A percentile compares a stretch with the other conserved stretches of the same genome.
Conservation (phyloP, 2,329 filamentous ascomycete genomes). For the Akanthomyces muscarius region DNA sequence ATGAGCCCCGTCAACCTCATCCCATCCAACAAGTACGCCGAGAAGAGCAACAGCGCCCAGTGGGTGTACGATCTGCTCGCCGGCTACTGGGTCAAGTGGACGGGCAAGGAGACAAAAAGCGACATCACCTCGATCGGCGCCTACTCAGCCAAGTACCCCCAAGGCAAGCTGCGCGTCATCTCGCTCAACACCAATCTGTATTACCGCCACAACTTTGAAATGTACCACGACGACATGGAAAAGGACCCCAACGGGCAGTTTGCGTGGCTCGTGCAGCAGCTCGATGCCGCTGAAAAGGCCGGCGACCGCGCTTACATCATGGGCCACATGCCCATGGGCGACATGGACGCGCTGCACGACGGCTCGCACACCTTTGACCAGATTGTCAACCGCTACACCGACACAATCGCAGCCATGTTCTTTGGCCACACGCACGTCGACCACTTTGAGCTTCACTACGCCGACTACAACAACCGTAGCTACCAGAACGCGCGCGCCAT, state of each 20-base stretch:
- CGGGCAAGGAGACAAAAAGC: conserved; percentile 32
- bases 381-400: conserved; percentile 49
- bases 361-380: conserved; percentile 50
- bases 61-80: conserved; percentile 52
- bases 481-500: conserved; percentile 43
- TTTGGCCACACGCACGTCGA: conserved; percentile 56
- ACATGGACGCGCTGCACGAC: conserved; percentile 48
- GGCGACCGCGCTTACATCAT: conserved; percentile 54
- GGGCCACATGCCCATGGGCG: conserved; percentile 53
- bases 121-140: conserved; percentile 40
- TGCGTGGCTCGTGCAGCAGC: conserved; percentile 49
- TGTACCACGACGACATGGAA: conserved; percentile 48
- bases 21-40: conserved; percentile 36
- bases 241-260: conserved; percentile 50
- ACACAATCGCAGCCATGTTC: conserved; percentile 53
- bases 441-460: conserved; percentile 53
- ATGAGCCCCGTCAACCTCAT: conserved; percentile 50
- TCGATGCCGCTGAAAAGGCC: conserved; percentile 48
- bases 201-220: conserved; percentile 55
- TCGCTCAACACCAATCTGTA: conserved; percentile 58
- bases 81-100: conserved; percentile 44
- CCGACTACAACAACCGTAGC: conserved; percentile 39
- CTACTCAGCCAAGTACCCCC: conserved; percentile 45
- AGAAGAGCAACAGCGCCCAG: conserved; percentile 32
- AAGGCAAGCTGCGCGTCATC: conserved; percentile 51